Percentiles rank a stretch among this genome's conserved stretches.
Evolutionary conservation across 2,329 filamentous ascomycete genomes (phyloP).

Genomic region (Aspergillus alliaceus): DNA sequence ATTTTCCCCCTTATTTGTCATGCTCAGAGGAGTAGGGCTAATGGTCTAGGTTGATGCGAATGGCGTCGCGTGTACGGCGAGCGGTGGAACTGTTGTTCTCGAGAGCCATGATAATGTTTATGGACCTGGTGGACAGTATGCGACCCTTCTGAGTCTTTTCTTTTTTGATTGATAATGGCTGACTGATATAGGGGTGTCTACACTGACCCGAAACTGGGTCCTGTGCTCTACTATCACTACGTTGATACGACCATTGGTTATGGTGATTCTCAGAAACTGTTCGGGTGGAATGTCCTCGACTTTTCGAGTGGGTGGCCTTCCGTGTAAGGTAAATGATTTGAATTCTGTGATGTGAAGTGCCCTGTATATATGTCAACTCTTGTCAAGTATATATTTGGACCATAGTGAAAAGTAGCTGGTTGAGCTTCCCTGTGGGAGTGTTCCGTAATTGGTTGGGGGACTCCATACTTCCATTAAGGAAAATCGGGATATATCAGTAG

Average conservation of each 20-base stretch:
- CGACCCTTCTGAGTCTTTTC: slow-evolving; percentile 30
- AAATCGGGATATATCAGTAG: too few relatives aligned
- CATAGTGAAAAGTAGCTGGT: too few relatives aligned
- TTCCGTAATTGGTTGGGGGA: too few relatives aligned
- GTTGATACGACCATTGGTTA: slow-evolving; percentile 56
- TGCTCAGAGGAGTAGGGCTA: not conserved
- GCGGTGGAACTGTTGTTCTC: slow-evolving; percentile 63
- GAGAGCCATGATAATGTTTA: slow-evolving; percentile 58
- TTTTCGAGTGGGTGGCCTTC: slow-evolving; percentile 49
- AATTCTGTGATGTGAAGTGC: too few relatives aligned
- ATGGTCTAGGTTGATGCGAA: slow-evolving; percentile 48
- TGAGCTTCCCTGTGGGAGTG: too few relatives aligned
- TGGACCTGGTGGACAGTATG: slow-evolving; percentile 65
- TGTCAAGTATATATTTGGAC: not conserved
- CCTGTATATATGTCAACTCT: not conserved
- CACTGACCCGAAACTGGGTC: slow-evolving; percentile 42
- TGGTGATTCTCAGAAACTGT: slow-evolving; percentile 47
- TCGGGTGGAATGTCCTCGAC: slow-evolving; percentile 49
- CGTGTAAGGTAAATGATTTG: slow-evolving; percentile 24
- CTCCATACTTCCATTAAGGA: too few relatives aligned
- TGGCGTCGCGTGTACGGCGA: slow-evolving; percentile 54
- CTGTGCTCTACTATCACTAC: slow-evolving; percentile 65
- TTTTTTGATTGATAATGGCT: not conserved
- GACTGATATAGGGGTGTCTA: slow-evolving; percentile 28
- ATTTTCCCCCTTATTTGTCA: not conserved